Evolutionary conservation across 2,329 filamentous ascomycete genomes (phyloP), one percentile per base, ranked within the genome.

Genomic region (Diplodia intermedia): DNA sequence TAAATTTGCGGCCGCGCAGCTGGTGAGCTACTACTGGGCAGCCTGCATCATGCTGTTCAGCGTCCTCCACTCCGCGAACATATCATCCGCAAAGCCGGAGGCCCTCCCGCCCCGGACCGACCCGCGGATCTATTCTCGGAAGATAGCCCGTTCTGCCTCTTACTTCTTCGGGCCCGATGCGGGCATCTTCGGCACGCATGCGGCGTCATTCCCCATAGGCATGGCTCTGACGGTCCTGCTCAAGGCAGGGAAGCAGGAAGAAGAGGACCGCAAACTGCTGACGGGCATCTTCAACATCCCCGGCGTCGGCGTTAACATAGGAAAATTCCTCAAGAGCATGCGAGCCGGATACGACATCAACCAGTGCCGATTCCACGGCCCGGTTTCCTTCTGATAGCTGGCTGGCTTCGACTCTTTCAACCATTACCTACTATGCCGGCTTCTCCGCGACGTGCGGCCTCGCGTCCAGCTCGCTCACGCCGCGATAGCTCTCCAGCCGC

Each of bases 1-100:
- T 2, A 29, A 26, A 26, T 20, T 52, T 29, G 40, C 57, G 4
- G n/a, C 68, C 4, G 75, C 73, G 0, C 72, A 71, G 12, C 60
- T 75, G 15, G 72, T 74, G 0, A 26, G 73, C 20, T 65, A 70
- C 9, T 77, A 76, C 69, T 77, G 75, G 74, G 67, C 73, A 1
- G 71, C 66, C 7, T 69, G 69, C 29, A 70, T 75, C 6, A 49
- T 74, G 3, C 60, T 76, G 0, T 77, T 75, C 66, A 62, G 69
- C 70, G 20, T 52, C 60, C 6, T 71, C 66, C 69, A 1, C 63
- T 29, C 33, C 4, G 68, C 20, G 68, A 75, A 6, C 38, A 14
- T 9, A 15, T 56, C 9, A 12, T 36, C 53, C 6, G 40, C 67
- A 2, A 18, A 40, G 29, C 54, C 23, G 14, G 26, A 33, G 5